Evolutionary conservation across 176 grass and related monocot species (phyloP).

Genomic region (Thalia dealbata): DNA sequence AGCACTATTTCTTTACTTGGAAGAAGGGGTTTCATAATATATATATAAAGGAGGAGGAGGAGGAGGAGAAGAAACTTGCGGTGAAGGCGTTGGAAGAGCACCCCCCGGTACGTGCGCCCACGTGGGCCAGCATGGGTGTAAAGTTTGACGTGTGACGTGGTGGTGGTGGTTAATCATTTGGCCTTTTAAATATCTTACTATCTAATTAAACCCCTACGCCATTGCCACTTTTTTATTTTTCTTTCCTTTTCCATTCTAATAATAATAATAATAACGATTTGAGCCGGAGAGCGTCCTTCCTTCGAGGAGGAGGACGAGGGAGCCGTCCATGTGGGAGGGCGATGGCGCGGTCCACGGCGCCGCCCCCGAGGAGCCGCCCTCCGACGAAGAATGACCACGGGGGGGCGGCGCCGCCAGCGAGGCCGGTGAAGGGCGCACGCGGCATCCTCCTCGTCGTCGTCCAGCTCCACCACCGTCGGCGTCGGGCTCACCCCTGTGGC

Average conservation of each 20-base stretch:
- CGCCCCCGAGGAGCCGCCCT: conserved; percentile 1
- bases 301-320: conserved; percentile 8
- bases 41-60: too few relatives aligned
- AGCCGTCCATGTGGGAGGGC: conserved; percentile 13
- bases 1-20: neutral
- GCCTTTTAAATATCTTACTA: too few relatives aligned
- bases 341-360: conserved; percentile 15
- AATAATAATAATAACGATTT: too few relatives aligned
- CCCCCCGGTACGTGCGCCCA: neutral
- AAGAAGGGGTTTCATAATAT: neutral
- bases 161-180: too few relatives aligned
- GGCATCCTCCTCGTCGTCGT: conserved; percentile 65
- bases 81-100: neutral
- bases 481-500: conserved; percentile 88
- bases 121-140: neutral
- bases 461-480: conserved; percentile 77
- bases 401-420: conserved; percentile 26
- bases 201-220: too few relatives aligned
- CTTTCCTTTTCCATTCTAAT: too few relatives aligned
- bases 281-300: conserved; percentile 15
- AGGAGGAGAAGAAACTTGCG: neutral
- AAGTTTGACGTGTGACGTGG: neutral
- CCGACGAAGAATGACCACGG: conserved; percentile 9
- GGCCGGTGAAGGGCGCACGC: conserved; percentile 41
- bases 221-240: too few relatives aligned